Evolutionary conservation across 225 moss, liverwort and hornwort genomes (phyloP).

Genomic region (Climacium dendroides): DNA sequence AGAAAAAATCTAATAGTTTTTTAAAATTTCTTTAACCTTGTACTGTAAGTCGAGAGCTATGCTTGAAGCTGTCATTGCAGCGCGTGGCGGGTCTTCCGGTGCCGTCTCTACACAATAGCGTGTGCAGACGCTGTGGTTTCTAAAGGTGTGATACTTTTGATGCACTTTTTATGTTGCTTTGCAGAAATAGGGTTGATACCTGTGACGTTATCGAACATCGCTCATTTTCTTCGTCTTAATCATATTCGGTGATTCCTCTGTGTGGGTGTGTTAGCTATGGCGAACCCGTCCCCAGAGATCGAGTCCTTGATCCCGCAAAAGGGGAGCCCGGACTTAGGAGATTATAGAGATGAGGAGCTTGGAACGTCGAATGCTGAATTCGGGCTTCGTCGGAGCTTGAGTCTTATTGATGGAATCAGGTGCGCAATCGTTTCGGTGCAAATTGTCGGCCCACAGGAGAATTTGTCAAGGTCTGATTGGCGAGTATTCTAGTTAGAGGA

Average conservation of each 20-base stretch:
- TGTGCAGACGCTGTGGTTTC: not conserved
- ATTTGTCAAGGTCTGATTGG: not conserved
- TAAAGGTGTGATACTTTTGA: not conserved
- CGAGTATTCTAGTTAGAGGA: not conserved
- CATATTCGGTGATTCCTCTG: not conserved
- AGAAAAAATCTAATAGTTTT: too few species aligned
- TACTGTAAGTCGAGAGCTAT: not conserved
- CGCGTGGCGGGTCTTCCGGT: not conserved
- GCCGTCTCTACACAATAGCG: not conserved
- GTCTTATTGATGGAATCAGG: slow-evolving; percentile 45
- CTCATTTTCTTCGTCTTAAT: not conserved
- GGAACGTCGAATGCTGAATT: not conserved
- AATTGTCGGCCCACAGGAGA: not conserved
- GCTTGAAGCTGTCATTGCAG: not conserved
- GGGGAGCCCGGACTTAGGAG: not conserved
- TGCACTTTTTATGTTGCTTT: not conserved
- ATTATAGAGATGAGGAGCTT: not conserved
- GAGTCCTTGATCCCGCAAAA: slow-evolving; percentile 10
- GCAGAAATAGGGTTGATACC: not conserved
- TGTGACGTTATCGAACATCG: not conserved
- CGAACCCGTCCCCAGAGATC: not conserved
- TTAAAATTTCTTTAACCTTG: not conserved
- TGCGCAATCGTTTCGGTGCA: not conserved
- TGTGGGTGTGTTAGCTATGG: slow-evolving; percentile 6
- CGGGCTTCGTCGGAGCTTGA: slow-evolving; percentile 38